A percentile compares a stretch with the other conserved stretches of the same genome.
Conservation (phyloP, 2,329 filamentous ascomycete genomes). For the Hypoxylon sp. region DNA sequence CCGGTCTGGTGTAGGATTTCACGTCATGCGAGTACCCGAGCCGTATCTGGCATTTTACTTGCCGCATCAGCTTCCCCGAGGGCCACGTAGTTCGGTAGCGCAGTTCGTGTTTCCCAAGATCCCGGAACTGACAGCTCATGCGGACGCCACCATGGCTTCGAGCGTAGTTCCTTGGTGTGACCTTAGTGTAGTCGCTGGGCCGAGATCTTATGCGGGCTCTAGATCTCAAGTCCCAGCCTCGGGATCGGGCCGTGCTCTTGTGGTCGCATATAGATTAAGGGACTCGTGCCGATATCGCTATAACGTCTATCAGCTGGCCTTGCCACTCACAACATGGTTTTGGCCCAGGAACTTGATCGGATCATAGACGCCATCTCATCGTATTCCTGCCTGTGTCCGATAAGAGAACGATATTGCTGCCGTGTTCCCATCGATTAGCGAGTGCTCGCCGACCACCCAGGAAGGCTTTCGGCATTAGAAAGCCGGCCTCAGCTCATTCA, state of each 20-base stretch:
- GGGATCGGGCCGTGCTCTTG: constrained; percentile 19
- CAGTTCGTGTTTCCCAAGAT: constrained; percentile 11
- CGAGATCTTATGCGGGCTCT: constrained; percentile 5
- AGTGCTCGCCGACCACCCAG: background rate
- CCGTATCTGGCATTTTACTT: constrained; percentile 9
- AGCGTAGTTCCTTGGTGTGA: background rate
- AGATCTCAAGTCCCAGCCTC: background rate
- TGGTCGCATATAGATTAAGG: background rate
- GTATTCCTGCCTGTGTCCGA: background rate
- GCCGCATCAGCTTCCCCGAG: constrained; percentile 16
- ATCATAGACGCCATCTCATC: background rate
- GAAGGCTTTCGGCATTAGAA: background rate
- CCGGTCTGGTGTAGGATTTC: constrained; percentile 24
- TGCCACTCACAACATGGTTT: background rate
- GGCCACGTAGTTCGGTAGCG: constrained; percentile 26
- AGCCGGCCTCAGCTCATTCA: background rate
- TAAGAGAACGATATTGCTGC: background rate
- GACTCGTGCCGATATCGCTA: background rate
- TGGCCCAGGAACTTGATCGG: background rate
- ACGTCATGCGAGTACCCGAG: constrained; percentile 24
- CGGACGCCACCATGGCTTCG: background rate
- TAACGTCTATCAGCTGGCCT: background rate
- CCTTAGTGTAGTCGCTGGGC: background rate
- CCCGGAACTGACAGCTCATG: background rate
- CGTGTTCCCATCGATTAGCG: background rate